Evolutionary conservation across 2,329 filamentous ascomycete species (phyloP).

Genomic region (Didymella arachidicola): DNA sequence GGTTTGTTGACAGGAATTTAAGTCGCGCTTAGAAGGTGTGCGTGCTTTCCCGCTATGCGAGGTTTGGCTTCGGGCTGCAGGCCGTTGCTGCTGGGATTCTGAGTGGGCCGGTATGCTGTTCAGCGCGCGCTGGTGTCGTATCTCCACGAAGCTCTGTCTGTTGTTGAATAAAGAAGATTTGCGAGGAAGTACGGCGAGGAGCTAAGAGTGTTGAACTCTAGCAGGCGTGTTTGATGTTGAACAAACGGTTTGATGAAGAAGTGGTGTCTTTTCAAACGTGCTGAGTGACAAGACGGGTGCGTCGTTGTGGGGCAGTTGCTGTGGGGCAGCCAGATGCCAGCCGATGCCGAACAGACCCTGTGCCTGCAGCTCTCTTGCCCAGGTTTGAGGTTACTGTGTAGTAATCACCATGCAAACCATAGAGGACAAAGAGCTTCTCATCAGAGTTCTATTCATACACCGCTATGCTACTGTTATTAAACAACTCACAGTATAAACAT

Average conservation of each 20-base stretch:
- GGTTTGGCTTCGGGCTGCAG: constrained; percentile 30
- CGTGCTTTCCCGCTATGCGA: constrained; percentile 40
- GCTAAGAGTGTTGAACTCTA: constrained; percentile 50
- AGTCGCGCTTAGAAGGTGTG: constrained; percentile 31
- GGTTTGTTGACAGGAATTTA: constrained; percentile 31
- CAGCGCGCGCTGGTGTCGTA: constrained; percentile 16
- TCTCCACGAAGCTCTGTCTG: background rate
- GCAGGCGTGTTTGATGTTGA: constrained; percentile 37
- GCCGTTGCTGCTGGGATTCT: constrained; percentile 33
- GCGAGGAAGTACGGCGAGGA: background rate
- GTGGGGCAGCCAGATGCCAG: constrained; percentile 10
- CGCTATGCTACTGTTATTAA: background rate
- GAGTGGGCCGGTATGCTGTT: constrained; percentile 23
- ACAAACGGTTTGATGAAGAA: constrained; percentile 24
- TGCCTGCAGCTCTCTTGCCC: background rate
- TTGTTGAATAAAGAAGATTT: background rate
- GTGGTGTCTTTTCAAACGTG: constrained; percentile 11
- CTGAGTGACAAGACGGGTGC: constrained; percentile 7
- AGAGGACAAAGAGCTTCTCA: background rate
- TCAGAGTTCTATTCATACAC: background rate
- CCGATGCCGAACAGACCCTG: background rate
- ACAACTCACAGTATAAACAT: background rate
- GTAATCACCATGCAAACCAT: background rate
- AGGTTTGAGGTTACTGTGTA: background rate
- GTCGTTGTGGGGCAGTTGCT: constrained; percentile 11